These are phyloP conservation scores for Euphorbia lathyris DNA, from an alignment of 345 rosid species.

Conservation along the genomic window DNA sequence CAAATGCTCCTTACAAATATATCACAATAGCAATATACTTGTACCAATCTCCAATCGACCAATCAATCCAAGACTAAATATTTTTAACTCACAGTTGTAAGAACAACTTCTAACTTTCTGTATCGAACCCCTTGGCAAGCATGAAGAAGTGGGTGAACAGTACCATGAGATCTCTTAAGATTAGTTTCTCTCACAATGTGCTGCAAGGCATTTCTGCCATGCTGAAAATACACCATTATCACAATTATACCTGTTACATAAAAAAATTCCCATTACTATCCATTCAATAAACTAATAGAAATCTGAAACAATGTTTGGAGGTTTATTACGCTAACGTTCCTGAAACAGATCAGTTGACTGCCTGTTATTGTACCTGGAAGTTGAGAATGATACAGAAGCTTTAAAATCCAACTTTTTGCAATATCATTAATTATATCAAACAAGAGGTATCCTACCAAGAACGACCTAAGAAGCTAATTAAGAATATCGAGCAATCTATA, in stretches of 20 bases:
- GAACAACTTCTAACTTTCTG: slow-evolving; percentile 83
- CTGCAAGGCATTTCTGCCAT: slow-evolving; percentile 42
- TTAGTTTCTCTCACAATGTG: slow-evolving; percentile 31
- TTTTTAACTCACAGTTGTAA: slow-evolving; percentile 60
- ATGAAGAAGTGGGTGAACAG: slow-evolving; percentile 56
- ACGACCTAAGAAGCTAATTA: too few relatives aligned
- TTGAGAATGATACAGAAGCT: background rate
- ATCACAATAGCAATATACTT: background rate
- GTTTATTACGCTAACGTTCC: background rate
- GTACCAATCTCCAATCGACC: background rate
- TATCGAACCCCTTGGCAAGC: slow-evolving; percentile 81
- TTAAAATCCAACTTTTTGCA: background rate
- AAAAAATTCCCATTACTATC: background rate
- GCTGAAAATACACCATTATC: slow-evolving; percentile 40
- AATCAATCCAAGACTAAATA: background rate
- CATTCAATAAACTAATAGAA: background rate
- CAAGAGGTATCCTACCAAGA: background rate
- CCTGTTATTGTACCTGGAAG: background rate
- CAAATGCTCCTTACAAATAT: background rate
- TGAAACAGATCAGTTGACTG: background rate
- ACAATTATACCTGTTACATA: slow-evolving; percentile 1
- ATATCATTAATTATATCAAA: background rate
- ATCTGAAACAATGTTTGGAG: background rate
- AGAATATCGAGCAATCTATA: too few relatives aligned
- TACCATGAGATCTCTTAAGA: slow-evolving; percentile 29